These are phyloP conservation scores for Ophiostoma pallidulum DNA, from an alignment of 2,329 filamentous ascomycete genomes.

Conservation along the genomic window DNA sequence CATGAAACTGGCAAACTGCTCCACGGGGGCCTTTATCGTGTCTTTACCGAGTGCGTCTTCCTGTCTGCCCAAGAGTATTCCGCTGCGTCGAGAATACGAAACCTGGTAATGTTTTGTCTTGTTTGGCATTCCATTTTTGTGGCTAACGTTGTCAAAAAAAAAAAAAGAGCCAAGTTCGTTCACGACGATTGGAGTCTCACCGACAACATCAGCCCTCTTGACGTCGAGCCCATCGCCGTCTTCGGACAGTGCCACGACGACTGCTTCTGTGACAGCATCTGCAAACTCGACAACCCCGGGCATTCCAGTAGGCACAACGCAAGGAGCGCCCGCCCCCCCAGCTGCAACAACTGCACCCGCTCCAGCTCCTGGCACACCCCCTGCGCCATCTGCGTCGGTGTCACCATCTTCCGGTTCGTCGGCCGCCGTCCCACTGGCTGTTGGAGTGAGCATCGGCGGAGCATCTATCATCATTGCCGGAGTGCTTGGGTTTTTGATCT, in stretches of 20 bases:
- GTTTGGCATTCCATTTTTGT: not conserved
- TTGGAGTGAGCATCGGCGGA: constrained; percentile 14
- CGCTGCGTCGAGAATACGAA: too few species aligned
- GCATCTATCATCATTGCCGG: not conserved
- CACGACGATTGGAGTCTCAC: constrained; percentile 9
- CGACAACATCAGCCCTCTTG: not conserved
- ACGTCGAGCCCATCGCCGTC: not conserved
- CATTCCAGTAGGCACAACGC: not conserved
- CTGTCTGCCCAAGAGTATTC: too few species aligned
- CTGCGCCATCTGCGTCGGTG: not conserved
- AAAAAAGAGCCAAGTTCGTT: not conserved
- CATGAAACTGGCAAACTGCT: constrained; percentile 10
- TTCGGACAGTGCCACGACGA: not conserved
- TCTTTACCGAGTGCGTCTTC: constrained; percentile 3
- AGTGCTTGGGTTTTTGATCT: constrained; percentile 3
- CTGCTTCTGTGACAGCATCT: not conserved
- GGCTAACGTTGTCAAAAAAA: too few species aligned
- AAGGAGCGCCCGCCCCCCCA: not conserved
- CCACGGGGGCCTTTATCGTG: constrained; percentile 7
- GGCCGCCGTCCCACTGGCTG: constrained; percentile 9
- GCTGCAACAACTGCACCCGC: not conserved
- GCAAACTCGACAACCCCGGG: not conserved
- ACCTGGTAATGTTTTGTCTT: too few species aligned
- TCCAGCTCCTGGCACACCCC: not conserved
- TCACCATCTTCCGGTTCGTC: not conserved